phyloP scores from a whole-genome alignment of 345 rosid genomes.

The Nephelium lappaceum region DNA sequence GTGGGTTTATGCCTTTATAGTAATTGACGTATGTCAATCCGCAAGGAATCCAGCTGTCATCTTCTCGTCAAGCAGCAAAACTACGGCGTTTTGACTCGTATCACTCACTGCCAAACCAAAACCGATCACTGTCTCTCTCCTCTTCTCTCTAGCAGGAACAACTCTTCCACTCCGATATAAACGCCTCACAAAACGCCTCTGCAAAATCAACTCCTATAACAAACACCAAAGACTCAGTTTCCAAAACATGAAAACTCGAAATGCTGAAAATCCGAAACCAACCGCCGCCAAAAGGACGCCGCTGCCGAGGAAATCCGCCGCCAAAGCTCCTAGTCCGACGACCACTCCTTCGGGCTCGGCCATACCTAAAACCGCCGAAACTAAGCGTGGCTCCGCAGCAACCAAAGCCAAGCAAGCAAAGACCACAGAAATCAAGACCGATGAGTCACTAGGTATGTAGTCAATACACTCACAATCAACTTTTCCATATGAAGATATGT shows the following conservation, averaged over 20 bases:
- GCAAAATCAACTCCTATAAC: neutral
- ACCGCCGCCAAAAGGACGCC: constrained; percentile 34
- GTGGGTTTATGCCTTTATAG: too few species aligned
- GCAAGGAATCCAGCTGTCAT: too few species aligned
- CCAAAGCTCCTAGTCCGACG: constrained; percentile 12
- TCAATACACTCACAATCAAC: neutral
- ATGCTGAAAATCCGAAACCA: constrained; percentile 26
- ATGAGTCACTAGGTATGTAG: constrained; percentile 38
- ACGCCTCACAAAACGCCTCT: neutral
- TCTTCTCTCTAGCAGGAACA: neutral
- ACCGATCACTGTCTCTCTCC: neutral
- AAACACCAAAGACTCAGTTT: neutral
- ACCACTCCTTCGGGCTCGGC: constrained; percentile 9
- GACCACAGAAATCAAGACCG: constrained; percentile 18
- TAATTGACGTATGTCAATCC: too few species aligned
- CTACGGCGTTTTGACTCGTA: neutral
- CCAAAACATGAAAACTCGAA: constrained; percentile 42
- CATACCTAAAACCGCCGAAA: constrained; percentile 23
- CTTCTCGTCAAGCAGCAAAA: neutral
- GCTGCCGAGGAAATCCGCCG: constrained; percentile 38
- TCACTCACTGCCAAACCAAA: neutral
- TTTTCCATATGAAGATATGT: neutral
- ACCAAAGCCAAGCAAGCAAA: constrained; percentile 30
- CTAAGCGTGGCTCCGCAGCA: constrained; percentile 23
- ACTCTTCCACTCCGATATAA: neutral